These are phyloP conservation scores for Malus hybrid DNA, from an alignment of 331 rosid species.

Conservation along the genomic window DNA sequence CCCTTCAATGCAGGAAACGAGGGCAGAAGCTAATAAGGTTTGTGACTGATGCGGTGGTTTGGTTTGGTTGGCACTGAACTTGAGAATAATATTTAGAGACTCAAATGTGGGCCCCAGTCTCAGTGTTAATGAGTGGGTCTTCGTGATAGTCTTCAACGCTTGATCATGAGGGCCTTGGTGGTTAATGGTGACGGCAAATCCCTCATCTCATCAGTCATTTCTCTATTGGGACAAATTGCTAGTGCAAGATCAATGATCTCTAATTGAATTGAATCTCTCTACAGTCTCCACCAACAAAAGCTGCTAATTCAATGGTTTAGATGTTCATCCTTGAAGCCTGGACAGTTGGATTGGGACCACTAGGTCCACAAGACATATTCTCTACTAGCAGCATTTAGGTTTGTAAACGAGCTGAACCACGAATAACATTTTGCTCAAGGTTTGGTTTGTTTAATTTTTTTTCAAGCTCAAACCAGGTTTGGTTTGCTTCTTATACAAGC, in stretches of 20 bases:
- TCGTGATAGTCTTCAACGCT: constrained; percentile 14
- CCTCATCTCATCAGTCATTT: not conserved
- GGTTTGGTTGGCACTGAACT: not conserved
- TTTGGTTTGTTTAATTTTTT: too few species aligned
- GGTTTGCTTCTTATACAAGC: not conserved
- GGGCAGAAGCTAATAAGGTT: not conserved
- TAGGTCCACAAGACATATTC: not conserved
- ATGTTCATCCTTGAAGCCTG: not conserved
- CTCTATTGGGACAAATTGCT: not conserved
- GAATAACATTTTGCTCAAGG: not conserved
- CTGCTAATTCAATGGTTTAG: not conserved
- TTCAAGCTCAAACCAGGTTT: not conserved
- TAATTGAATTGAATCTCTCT: not conserved
- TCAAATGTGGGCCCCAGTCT: not conserved
- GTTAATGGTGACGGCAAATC: constrained; percentile 1
- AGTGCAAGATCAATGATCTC: not conserved
- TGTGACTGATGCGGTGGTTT: not conserved
- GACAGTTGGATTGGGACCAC: not conserved
- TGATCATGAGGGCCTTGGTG: constrained; percentile 8
- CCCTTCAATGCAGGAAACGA: constrained; percentile 1
- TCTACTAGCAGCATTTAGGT: not conserved
- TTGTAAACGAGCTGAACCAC: not conserved
- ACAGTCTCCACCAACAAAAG: not conserved
- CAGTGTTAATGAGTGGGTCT: not conserved
- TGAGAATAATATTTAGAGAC: not conserved